phyloP scores from a whole-genome alignment of 768 basidiomycete genomes.

The Rhizopogon vinicolor region DNA sequence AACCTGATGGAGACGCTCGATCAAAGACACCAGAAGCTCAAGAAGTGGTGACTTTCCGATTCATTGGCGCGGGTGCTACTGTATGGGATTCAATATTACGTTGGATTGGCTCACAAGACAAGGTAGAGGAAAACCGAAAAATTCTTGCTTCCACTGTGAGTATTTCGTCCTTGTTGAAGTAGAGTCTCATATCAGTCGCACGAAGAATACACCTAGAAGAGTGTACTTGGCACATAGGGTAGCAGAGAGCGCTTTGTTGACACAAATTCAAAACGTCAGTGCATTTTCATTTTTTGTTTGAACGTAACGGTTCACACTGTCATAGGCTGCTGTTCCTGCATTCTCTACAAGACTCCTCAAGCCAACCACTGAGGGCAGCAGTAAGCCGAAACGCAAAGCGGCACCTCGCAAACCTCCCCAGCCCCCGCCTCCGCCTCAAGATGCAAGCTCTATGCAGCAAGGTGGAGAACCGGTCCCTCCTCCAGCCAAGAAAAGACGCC shows the following conservation, averaged over 20 bases:
- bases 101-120: constrained; percentile 59
- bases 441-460: constrained; percentile 3
- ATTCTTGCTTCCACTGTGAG: constrained; percentile 44
- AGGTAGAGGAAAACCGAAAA: constrained; percentile 43
- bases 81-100: constrained; percentile 56
- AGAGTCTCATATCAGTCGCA: background rate
- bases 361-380: constrained; percentile 35
- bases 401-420: constrained; percentile 24
- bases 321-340: constrained; percentile 40
- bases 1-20: constrained; percentile 8
- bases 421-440: background rate
- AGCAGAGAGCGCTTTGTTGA: constrained; percentile 48
- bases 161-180: background rate
- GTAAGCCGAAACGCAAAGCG: constrained; percentile 31
- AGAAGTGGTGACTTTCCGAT: constrained; percentile 41
- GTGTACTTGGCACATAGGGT: constrained; percentile 56
- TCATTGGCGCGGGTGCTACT: constrained; percentile 42
- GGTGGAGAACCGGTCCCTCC: constrained; percentile 13
- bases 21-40: constrained; percentile 9
- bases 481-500: constrained; percentile 38
- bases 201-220: constrained; percentile 39
- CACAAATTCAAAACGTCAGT: constrained; percentile 57
- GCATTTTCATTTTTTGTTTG: background rate
- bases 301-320: background rate
- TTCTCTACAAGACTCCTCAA: constrained; percentile 58